These are phyloP conservation scores for Nymphaea thermarum DNA, from an alignment of 164 flowering plant genomes.

Conservation along the genomic window DNA sequence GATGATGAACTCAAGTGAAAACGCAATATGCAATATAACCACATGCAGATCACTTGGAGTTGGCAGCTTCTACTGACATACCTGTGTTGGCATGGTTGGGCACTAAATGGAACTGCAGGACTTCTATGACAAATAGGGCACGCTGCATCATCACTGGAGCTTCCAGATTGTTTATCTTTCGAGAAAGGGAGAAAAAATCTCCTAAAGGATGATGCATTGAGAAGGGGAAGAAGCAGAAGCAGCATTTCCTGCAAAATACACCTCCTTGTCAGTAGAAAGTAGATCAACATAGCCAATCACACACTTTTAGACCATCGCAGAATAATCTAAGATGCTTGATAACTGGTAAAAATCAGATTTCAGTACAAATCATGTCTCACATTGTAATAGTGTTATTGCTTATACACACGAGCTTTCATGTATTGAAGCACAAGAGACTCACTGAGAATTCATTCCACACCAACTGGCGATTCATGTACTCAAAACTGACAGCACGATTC, in stretches of 20 bases:
- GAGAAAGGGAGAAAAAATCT: constrained; percentile 74
- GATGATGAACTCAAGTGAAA: no score
- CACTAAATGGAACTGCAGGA: constrained; percentile 77
- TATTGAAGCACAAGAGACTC: constrained; percentile 7
- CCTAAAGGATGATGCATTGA: constrained; percentile 75
- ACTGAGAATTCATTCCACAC: constrained; percentile 99
- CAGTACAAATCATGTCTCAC: no score
- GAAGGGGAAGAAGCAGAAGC: constrained; percentile 88
- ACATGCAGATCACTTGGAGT: no score
- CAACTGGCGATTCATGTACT: constrained; percentile 97
- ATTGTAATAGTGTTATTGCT: no score
- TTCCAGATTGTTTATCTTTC: constrained; percentile 61
- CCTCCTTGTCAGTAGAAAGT: not conserved
- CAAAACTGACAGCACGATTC: constrained; percentile 97
- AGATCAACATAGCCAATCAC: not conserved
- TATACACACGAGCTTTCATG: not conserved
- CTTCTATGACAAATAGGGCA: constrained; percentile 80
- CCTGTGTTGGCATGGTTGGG: constrained; percentile 98
- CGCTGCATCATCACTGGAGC: constrained; percentile 34
- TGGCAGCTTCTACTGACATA: constrained; percentile 8
- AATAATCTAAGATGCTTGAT: no score
- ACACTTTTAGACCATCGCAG: not conserved
- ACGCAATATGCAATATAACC: no score
- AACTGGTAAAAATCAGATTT: no score
- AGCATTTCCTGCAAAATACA: constrained; percentile 68